These are phyloP conservation scores for Arthrobotrys megalospora DNA, from an alignment of 2,329 filamentous ascomycete species.

Conservation along the genomic window DNA sequence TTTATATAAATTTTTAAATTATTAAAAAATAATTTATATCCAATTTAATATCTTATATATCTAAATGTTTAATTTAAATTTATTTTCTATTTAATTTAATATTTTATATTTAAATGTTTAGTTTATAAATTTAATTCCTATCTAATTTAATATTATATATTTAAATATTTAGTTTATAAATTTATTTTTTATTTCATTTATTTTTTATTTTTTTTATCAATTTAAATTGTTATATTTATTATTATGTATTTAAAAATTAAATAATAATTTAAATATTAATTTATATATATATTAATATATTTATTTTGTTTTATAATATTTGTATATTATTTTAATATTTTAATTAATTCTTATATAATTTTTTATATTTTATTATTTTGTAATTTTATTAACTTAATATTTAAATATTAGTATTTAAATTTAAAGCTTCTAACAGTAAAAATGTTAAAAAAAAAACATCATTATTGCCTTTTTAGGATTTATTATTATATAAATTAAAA, in stretches of 20 bases:
- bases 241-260: slow-evolving; percentile 11
- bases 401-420: neutral
- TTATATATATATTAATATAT: neutral
- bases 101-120: too few species aligned
- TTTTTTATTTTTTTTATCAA: neutral
- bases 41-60: too few species aligned
- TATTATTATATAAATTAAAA: slow-evolving; percentile 6
- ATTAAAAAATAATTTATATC: too few species aligned
- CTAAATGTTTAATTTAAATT: too few species aligned
- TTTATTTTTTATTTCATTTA: neutral
- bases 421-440: neutral
- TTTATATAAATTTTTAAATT: too few species aligned
- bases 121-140: too few species aligned
- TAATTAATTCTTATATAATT: slow-evolving; percentile 5
- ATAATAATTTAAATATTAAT: slow-evolving; percentile 13
- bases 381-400: slow-evolving; percentile 21
- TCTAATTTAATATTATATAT: too few species aligned
- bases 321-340: slow-evolving; percentile 2
- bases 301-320: neutral
- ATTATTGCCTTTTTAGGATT: neutral
- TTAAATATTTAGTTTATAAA: too few species aligned
- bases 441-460: slow-evolving; percentile 3
- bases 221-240: slow-evolving; percentile 11
- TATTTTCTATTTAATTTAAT: too few species aligned
- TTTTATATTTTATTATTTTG: slow-evolving; percentile 21